phyloP scores from a whole-genome alignment of 2,329 filamentous ascomycete genomes.

The Neophaeococcomyces aloes region DNA sequence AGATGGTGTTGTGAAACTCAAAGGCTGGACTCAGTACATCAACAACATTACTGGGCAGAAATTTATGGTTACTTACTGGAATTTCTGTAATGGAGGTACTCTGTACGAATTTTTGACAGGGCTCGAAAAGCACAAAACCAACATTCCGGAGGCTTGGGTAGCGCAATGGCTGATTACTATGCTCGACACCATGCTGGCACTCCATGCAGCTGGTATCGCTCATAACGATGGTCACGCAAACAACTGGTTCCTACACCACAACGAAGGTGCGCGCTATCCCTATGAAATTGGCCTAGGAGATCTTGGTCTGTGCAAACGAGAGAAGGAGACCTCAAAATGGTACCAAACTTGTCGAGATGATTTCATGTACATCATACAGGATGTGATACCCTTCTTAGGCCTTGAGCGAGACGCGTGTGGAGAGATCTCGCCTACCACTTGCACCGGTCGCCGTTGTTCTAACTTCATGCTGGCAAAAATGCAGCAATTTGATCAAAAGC shows the following conservation, averaged over 20 bases:
- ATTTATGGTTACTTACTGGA: slow-evolving; percentile 8
- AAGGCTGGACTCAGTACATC: background rate
- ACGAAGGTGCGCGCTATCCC: background rate
- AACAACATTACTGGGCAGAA: background rate
- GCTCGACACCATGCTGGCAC: background rate
- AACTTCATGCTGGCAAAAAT: no score
- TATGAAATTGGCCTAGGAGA: background rate
- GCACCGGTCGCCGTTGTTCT: no score
- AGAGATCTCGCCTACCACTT: no score
- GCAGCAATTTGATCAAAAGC: no score
- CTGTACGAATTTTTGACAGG: background rate
- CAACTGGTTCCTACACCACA: background rate
- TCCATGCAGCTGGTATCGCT: background rate
- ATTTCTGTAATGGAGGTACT: slow-evolving; percentile 12
- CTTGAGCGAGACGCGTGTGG: no score
- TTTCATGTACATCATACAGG: background rate
- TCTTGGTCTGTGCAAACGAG: background rate
- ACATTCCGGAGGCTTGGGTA: background rate
- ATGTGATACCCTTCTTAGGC: background rate
- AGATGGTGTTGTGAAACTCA: slow-evolving; percentile 3
- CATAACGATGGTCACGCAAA: background rate
- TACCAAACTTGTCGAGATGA: background rate
- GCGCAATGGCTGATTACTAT: background rate
- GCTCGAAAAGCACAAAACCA: no score
- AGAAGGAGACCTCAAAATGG: background rate